Evolutionary conservation across 2,329 filamentous ascomycete genomes (phyloP), one percentile per base, ranked within the genome.

Genomic region (Fusarium sulawesiense): DNA sequence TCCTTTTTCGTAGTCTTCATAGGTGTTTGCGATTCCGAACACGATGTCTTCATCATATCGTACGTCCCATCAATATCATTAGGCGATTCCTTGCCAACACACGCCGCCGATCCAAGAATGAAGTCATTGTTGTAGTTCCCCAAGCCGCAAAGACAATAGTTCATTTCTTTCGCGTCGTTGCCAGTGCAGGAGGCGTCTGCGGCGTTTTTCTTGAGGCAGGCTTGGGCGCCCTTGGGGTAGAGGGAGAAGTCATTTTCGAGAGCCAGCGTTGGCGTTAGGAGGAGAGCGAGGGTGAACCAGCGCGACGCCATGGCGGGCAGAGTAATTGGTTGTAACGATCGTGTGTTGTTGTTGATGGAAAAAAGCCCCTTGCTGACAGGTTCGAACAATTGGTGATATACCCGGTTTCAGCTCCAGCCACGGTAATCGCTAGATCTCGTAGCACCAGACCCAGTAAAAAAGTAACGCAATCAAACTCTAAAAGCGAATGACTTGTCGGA

Each of bases 141-240:
- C 20, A 68, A 30, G 11, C 75, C 74, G 73, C 86, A 88, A 3
- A 87, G 78, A 56, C 86, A 88, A 4, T 73, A 55, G 69, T 88
- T 87, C 65, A 86, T 77, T 30, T 80, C 76, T 0, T 71, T 46
- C 4, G 80, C 78, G 1, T 80, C 80, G 21, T 73, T 72, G 20
- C 82, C 82, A 7, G 77, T 76, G 76, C 86, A 88, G 7, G 75
- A 70, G 18, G 81, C 82, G 21, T 62, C 32, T 48, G 78, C 72
- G 30, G 84, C 80, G 7, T 84, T 78, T 18, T 78, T 49, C 66
- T 80, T 75, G 2, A 88, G 77, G 61, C 86, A 88, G 10, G 72
- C 9, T 59, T 83, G 72, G 10, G 78, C 53, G 46, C 68, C 69
- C 8, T 57, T n/a, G 10, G 78, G 76, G 60, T 81, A 81, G 58